Percentiles rank a stretch among this genome's conserved stretches.
phyloP scores from a whole-genome alignment of 495 filamentous ascomycete genomes.

The Aspergillus mulundensis region DNA sequence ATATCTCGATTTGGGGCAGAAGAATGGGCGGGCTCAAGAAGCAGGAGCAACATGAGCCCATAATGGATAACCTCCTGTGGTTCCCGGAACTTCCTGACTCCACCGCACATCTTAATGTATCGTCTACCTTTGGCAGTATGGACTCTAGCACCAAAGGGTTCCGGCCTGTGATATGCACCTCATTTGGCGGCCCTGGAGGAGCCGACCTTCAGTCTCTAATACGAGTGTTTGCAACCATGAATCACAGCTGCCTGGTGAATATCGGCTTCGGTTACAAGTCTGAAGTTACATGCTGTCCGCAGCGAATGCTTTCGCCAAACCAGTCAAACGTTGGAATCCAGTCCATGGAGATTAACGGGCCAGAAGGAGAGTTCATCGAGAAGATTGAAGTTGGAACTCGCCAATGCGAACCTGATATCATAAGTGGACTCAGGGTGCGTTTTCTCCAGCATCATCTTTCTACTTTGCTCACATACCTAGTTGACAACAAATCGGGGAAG shows the following conservation, averaged over 20 bases:
- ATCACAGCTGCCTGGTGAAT: neutral
- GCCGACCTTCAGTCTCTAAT: neutral
- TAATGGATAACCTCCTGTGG: neutral
- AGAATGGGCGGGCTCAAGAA: neutral
- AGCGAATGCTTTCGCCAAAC: neutral
- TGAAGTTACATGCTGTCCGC: neutral
- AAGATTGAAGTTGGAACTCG: neutral
- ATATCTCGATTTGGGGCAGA: neutral
- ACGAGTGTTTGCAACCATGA: neutral
- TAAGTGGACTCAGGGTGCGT: neutral
- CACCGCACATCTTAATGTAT: neutral
- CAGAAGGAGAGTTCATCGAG: neutral
- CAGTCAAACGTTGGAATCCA: neutral
- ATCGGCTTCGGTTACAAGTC: neutral
- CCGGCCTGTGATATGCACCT: neutral
- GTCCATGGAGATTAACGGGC: neutral
- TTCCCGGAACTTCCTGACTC: neutral
- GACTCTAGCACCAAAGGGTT: neutral
- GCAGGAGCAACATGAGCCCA: neutral
- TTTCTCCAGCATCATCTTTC: neutral
- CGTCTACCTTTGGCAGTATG: neutral
- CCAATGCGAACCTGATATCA: neutral
- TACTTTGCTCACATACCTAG: neutral
- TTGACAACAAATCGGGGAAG: neutral
- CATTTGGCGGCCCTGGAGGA: neutral